A percentile compares a stretch with the other conserved stretches of the same genome.
phyloP scores from a whole-genome alignment of 1,284 basidiomycete genomes.

The Grifola frondosa region DNA sequence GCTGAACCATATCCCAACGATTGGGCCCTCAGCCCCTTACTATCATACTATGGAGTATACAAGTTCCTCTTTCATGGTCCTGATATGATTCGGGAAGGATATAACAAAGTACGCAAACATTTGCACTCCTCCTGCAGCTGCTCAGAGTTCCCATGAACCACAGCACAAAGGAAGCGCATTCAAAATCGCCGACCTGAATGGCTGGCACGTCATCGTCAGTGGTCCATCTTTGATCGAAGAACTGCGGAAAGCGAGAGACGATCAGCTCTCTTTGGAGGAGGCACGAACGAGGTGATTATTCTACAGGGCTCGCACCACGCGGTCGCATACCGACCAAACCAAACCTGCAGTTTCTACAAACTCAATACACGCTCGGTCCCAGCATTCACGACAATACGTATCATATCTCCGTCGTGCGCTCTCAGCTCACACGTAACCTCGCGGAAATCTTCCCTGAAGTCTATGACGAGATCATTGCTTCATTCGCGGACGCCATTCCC shows the following conservation, averaged over 20 bases:
- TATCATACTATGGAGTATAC: conserved; percentile 34
- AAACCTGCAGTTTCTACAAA: conserved; percentile 6
- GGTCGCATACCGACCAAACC: no score
- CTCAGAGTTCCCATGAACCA: no score
- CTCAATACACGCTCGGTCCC: conserved; percentile 6
- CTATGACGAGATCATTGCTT: conserved; percentile 24
- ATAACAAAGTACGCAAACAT: conserved; percentile 29
- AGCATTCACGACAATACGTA: conserved; percentile 13
- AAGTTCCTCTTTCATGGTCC: conserved; percentile 32
- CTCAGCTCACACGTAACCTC: conserved; percentile 25
- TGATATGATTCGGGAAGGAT: conserved; percentile 38
- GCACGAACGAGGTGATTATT: conserved; percentile 28
- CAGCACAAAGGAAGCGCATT: conserved; percentile 20
- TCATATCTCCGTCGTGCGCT: conserved; percentile 23
- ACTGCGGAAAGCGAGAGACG: conserved; percentile 29
- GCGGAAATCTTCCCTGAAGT: conserved; percentile 21
- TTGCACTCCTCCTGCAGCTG: no score
- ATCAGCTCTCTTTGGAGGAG: conserved; percentile 28
- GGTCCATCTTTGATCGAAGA: conserved; percentile 28
- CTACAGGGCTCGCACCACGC: no score
- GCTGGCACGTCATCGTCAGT: conserved; percentile 30
- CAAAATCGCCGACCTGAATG: conserved; percentile 38
- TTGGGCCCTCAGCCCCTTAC: conserved; percentile 32
- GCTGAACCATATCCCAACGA: no score
- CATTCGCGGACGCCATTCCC: conserved; percentile 24